Evolutionary conservation across 768 basidiomycete genomes (phyloP), one percentile per base, ranked within the genome.

Genomic region (Harrya chromipes): DNA sequence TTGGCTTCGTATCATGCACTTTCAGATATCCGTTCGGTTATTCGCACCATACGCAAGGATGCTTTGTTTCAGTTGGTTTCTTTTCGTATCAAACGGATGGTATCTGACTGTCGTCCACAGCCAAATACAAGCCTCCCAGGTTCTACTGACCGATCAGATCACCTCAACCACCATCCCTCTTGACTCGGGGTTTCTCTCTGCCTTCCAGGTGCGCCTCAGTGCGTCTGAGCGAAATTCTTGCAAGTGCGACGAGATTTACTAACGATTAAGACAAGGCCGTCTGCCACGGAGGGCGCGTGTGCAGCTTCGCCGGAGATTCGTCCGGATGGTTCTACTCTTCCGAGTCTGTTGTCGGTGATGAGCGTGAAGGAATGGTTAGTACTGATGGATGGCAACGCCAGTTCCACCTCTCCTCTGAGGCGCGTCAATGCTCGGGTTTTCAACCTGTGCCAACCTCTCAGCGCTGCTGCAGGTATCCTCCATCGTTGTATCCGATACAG

Each of bases 251-350:
- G 11, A 11, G 17, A 37, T 33, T 48, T n/a, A 12, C 12, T 39
- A 12, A 46, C 49, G 11, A 19, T 27, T 6, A 17, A 4, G 9
- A 24, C 49, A 50, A 78, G 77, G 61, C 72, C 20, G 62, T 70
- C 29, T 59, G 46, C 17, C 45, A 72, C 34, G 50, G 64, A 33
- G 75, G 67, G 16, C 59, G 50, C 27, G 44, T 55, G 5, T 72
- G 65, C 53, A 67, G 65, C 20, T 74, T 81, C 51, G 61, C 74
- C n/a, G 82, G 82, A 1, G 81, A 84, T 41, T 64, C 70, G 46
- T 58, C 60, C 40, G 82, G 82, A 23, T 82, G 80, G 79, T 55
- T 82, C 24, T 80, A 74, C 52, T 64, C 70, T 5, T 69, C n/a
- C n/a, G n/a, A n/a, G n/a, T n/a, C 62, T 47, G 44, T 55, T 2